These are phyloP conservation scores for Sporothrix euskadiensis DNA, from an alignment of 2,329 filamentous ascomycete species.

Conservation along the genomic window DNA sequence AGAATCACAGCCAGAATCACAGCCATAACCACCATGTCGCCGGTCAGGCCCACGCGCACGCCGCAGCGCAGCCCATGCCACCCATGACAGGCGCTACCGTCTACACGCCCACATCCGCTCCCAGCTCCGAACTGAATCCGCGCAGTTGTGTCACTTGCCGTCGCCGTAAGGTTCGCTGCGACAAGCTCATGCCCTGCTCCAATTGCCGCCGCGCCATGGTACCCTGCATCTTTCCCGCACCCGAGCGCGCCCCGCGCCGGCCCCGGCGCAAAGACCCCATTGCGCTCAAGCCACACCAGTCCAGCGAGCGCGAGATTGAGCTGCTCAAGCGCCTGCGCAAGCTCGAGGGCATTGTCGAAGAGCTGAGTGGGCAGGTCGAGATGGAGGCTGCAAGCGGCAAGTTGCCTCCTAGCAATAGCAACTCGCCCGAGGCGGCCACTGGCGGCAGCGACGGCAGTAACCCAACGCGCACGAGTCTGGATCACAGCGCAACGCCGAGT, in stretches of 20 bases:
- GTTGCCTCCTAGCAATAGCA: constrained; percentile 39
- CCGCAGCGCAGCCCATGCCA: constrained; percentile 31
- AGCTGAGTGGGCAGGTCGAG: constrained; percentile 65
- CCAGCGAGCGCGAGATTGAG: constrained; percentile 65
- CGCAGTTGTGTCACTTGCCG: constrained; percentile 56
- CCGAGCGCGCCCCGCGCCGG: constrained; percentile 55
- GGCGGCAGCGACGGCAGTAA: background rate
- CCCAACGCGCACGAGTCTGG: constrained; percentile 16
- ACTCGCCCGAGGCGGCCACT: constrained; percentile 43
- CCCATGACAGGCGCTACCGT: constrained; percentile 36
- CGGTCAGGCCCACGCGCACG: constrained; percentile 23
- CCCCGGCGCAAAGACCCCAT: constrained; percentile 62
- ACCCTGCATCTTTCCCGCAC: constrained; percentile 52
- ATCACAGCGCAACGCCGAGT: constrained; percentile 19
- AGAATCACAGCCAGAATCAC: background rate
- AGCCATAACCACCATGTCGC: constrained; percentile 26
- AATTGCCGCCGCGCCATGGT: constrained; percentile 58
- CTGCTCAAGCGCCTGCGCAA: constrained; percentile 70
- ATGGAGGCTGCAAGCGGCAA: constrained; percentile 47
- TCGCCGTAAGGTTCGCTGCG: constrained; percentile 58
- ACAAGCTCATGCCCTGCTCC: constrained; percentile 57
- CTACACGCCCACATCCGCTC: constrained; percentile 35
- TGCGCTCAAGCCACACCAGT: constrained; percentile 49
- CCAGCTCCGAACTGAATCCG: constrained; percentile 39
- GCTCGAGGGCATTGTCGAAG: constrained; percentile 74